Evolutionary conservation across 345 rosid genomes (phyloP), one percentile per base, ranked within the genome.

Genomic region (Abelmoschus esculentus): DNA sequence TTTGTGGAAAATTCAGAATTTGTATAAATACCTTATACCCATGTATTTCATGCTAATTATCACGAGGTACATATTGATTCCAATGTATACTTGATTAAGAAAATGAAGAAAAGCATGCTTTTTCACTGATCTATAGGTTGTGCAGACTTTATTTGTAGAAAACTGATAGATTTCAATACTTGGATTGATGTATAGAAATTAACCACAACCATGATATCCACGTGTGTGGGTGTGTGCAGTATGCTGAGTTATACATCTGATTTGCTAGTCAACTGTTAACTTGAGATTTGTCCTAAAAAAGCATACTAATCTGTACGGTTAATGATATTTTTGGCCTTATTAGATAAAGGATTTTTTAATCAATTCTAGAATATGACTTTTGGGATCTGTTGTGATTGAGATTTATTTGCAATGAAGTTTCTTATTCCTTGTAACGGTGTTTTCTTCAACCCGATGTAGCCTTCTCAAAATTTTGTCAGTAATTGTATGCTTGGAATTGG

Each of bases 341-440:
- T 49, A 28, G 59, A 67, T 67, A 67, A 32, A 34, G 5, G 22
- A 32, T n/a, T 52, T 57, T 8, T 67, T 26, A 52, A 50, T 18
- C 44, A 15, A 42, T 71, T 56, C n/a, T 36, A 53, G 59, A 61
- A 38, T 12, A 46, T 73, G 71, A 61, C 42, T 53, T 68, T 32
- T 40, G 36, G 75, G 60, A 49, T 56, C 55, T 69, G 28, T 47
- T 29, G 55, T 29, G 44, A 56, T 38, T 62, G 28, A 68, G 2
- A 18, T 67, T 52, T 49, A 7, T 49, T 61, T n/a, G 28, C n/a
- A 10, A 57, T 50, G 7, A 36, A 32, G 57, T 46, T 70, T 49
- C 53, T 62, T 60, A 26, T 28, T 61, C 50, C 63, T 56, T 61
- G 6, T 75, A 47, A 56, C 15, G 14, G 14, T 62, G 40, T 47